Conservation (phyloP, 805 yeast species). For the Yarrowia deformans region DNA sequence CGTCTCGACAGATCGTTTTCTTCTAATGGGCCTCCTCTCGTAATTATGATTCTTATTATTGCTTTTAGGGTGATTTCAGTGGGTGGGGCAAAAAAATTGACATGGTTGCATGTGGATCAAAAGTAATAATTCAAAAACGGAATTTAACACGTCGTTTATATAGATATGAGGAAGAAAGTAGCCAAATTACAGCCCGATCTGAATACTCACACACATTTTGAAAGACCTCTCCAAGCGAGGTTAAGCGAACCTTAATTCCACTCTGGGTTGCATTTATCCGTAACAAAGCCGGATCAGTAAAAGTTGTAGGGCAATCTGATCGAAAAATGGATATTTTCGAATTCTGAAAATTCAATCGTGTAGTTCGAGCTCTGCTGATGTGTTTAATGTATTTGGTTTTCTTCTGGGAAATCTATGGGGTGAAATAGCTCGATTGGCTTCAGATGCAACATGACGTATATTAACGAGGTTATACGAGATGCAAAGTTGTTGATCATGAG, state of each 20-base stretch:
- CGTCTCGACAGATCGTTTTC: too few relatives aligned
- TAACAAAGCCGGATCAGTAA: neutral
- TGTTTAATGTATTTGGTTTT: too few relatives aligned
- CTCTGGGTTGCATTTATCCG: neutral
- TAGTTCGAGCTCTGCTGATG: neutral
- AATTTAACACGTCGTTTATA: too few relatives aligned
- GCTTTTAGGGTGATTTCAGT: neutral
- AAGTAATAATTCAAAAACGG: too few relatives aligned
- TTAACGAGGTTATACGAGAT: constrained; percentile 18
- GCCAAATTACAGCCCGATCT: too few relatives aligned
- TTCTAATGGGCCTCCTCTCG: neutral
- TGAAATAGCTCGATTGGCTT: neutral
- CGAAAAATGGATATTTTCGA: neutral
- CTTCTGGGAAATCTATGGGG: neutral
- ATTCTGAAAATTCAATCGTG: neutral
- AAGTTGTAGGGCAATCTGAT: neutral
- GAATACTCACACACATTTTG: too few relatives aligned
- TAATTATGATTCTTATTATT: neutral
- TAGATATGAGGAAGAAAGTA: too few relatives aligned
- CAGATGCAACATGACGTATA: constrained; percentile 6
- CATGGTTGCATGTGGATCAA: too few relatives aligned
- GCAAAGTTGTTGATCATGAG: too few relatives aligned
- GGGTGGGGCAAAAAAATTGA: constrained; percentile 1
- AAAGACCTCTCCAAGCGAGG: neutral
- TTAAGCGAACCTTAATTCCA: neutral